Percentiles rank a stretch among this genome's conserved stretches.
Conservation (phyloP, 108 stramenopile species). For the Nitzschia palea region DNA sequence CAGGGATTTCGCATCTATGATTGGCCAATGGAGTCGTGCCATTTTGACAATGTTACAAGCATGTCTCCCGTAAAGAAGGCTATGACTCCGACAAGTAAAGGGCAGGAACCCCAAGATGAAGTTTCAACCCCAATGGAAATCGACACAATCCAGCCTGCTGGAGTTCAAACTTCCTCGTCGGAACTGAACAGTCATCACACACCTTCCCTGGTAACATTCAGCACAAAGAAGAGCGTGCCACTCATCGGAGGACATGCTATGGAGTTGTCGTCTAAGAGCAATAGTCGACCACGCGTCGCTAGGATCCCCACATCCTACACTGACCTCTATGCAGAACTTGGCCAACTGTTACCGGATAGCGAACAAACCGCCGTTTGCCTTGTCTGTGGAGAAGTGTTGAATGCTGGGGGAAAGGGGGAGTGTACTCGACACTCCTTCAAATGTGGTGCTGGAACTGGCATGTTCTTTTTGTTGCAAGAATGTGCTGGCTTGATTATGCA, state of each 20-base stretch:
- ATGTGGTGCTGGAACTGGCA: constrained; percentile 89
- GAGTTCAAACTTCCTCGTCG: neutral
- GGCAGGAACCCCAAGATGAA: constrained; percentile 3
- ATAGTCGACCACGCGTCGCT: constrained; percentile 44
- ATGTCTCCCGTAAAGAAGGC: neutral
- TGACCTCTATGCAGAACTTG: constrained; percentile 80
- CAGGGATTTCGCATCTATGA: constrained; percentile 57
- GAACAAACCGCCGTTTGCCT: constrained; percentile 86
- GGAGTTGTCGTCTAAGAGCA: neutral
- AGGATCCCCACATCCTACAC: constrained; percentile 83
- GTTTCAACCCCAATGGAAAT: constrained; percentile 28
- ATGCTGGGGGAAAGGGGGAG: constrained; percentile 82
- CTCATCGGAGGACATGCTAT: constrained; percentile 48
- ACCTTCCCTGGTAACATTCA: constrained; percentile 35
- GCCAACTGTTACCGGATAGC: constrained; percentile 63
- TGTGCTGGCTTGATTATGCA: constrained; percentile 88
- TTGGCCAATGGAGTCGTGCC: constrained; percentile 61
- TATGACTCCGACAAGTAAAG: neutral
- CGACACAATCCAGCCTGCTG: constrained; percentile 17
- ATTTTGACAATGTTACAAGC: neutral
- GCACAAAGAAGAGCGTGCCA: constrained; percentile 49
- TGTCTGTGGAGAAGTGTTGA: constrained; percentile 84
- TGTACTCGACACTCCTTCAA: constrained; percentile 85
- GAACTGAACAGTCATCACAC: constrained; percentile 10
- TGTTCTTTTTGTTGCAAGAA: constrained; percentile 94